Base-by-base conservation (phyloP, 208 protist species). In the Wallacemonas sp. region DNA sequence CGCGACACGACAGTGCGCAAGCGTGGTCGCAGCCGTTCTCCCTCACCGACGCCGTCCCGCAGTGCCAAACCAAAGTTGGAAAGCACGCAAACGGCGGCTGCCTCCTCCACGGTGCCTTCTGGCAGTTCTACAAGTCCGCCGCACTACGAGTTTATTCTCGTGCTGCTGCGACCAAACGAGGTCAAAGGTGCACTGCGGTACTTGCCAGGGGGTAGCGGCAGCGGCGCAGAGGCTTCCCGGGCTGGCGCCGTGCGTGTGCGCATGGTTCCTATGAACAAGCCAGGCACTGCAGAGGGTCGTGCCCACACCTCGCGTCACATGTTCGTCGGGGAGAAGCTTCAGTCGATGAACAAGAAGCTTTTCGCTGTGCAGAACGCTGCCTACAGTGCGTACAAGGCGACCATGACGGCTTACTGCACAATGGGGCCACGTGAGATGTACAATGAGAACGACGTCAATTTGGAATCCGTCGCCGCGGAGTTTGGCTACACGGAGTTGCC, bases 401-500 rank as follows among this genome's bases (percentile, higher is more conserved):
- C 79, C 21, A 93, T 93, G 87, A 66, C 73, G 19, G 72, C 70
- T 17, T 93, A 93, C 66, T 79, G 78, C 72, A 70, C 80, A 9
- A 66, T 93, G 8, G 75, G 79, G 17, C 77, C 80, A n/a, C 44
- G 62, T 4, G 75, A 76, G 22, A 77, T 88, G 17, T 93, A 89
- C 75, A 62, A 88, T 55, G 82, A 83, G 75, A 58, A 54, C 14
- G 27, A 68, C 27, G 71, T 88, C 39, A 42, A 73, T 19, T 74
- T 93, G 17, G 55, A 77, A 54, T 76, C 72, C 33, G 74, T 86
- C 8, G 82, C 82, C 17, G 77, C 77, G 70, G 83, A 93, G 74
- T 90, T 93, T 33, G 87, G 87, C 39, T 90, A 77, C 72, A 74
- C 70, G 28, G 79, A 84, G 62, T 41, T 79, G 19, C 87, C 87